Base-by-base conservation (phyloP, 2,329 filamentous ascomycete species). In the Sporothrix schenckii region DNA sequence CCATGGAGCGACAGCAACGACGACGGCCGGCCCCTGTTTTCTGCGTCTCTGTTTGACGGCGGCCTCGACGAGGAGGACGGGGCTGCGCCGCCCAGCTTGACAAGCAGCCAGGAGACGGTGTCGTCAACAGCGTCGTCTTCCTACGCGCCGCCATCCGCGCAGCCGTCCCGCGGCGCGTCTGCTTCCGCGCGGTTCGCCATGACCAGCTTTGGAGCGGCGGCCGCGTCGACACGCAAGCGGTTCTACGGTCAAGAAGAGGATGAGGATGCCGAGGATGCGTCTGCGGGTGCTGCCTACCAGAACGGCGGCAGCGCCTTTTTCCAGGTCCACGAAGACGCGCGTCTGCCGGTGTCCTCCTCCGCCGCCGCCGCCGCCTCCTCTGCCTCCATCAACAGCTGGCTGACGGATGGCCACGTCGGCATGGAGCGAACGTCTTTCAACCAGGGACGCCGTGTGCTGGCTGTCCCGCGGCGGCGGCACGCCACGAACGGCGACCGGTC, bases 21-120 rank as follows among this genome's bases (percentile, higher is more conserved):
- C 19, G 71, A 73, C 54, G 74, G 74, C 49, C 53, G 63, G 65
- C 71, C 70, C 3, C 41, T 71, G 61, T 72, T 72, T 60, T 69
- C 68, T 54, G 19, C 69, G 1, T 34, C 70, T 52, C 44, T 70
- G 41, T 72, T 71, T 52, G 49, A 49, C 5, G 73, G 53, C 16
- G 21, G 66, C 47, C 72, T 75, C 19, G 70, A 61, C 39, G 24
- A 76, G 6, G 73, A 80, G 19, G 81, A 83, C 66, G 79, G 80
- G 13, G 74, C 85, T 47, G 84, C 84, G 1, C 81, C 74, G 49
- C 75, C 74, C 0, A 60, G 82, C 41, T 79, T 88, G 66, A 85
- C 83, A 27, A 83, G 84, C 79, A 88, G 86, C 68, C 87, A 88
- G 76, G 85, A 86, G 67, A 85, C 83, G n/a, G 77, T 81, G 27